Evolutionary conservation across 2,329 filamentous ascomycete species (phyloP).

Genomic region (Tolypocladium cylindrosporum): DNA sequence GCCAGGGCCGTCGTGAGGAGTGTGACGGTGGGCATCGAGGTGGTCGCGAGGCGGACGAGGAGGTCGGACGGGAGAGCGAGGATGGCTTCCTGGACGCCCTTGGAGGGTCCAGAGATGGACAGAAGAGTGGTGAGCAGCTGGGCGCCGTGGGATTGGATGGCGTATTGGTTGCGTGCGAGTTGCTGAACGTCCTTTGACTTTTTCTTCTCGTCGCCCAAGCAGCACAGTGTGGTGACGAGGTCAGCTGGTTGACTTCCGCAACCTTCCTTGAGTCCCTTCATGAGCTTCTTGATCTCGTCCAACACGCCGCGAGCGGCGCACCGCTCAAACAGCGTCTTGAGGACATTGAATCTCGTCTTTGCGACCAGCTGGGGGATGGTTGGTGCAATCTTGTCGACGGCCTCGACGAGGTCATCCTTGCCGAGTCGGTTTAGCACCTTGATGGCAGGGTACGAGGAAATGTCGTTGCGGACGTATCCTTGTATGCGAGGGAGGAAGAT

Average conservation of each 20-base stretch:
- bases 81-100: conserved; percentile 65
- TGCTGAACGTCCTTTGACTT: conserved; percentile 26
- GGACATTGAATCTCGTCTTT: conserved; percentile 65
- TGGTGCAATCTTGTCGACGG: conserved; percentile 60
- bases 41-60: conserved; percentile 54
- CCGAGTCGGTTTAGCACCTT: conserved; percentile 73
- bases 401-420: conserved; percentile 73
- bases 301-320: conserved; percentile 58
- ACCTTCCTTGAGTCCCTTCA: conserved; percentile 36
- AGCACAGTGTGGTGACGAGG: conserved; percentile 39
- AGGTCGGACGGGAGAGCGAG: conserved; percentile 45
- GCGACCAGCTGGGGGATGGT: conserved; percentile 65
- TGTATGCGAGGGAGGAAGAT: conserved; percentile 73
- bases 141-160: conserved; percentile 59
- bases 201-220: conserved; percentile 26
- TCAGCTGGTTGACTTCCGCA: conserved; percentile 36
- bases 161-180: conserved; percentile 45
- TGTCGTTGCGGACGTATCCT: conserved; percentile 77
- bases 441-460: conserved; percentile 80
- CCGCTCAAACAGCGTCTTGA: conserved; percentile 75
- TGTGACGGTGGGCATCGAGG: conserved; percentile 36
- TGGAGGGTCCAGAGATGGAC: conserved; percentile 58
- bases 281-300: conserved; percentile 37
- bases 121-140: conserved; percentile 76
- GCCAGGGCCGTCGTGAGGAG: conserved; percentile 41